Evolutionary conservation across 805 yeast genomes (phyloP).

Genomic region (Candida vartiovaarae): DNA sequence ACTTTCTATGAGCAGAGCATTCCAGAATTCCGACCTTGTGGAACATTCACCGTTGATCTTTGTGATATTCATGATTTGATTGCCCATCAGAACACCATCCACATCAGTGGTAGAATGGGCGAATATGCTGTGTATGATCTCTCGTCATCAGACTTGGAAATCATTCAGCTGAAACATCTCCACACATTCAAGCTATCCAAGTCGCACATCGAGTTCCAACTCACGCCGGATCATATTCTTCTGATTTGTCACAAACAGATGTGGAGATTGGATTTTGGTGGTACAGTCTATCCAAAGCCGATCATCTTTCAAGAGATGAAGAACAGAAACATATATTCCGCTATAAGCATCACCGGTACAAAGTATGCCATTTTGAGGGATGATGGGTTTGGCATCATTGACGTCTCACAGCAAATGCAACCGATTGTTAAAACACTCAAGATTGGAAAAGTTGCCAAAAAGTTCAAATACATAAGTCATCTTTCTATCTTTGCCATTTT

Average conservation of each 20-base stretch:
- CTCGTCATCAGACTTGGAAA: background rate
- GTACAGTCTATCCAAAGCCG: conserved; percentile 10
- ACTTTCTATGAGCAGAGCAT: conserved; percentile 3
- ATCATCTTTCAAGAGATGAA: conserved; percentile 16
- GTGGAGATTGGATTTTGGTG: conserved; percentile 12
- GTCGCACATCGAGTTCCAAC: conserved; percentile 14
- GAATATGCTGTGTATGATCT: conserved; percentile 6
- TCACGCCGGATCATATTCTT: conserved; percentile 8
- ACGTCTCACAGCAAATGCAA: conserved; percentile 9
- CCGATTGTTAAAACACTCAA: conserved; percentile 21
- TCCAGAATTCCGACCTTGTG: background rate
- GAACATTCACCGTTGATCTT: background rate
- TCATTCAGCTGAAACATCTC: background rate
- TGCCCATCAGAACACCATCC: conserved; percentile 8
- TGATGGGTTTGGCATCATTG: conserved; percentile 26
- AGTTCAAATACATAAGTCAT: conserved; percentile 21
- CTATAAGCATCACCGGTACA: conserved; percentile 3
- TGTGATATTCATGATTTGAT: conserved; percentile 19
- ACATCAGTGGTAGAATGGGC: conserved; percentile 20
- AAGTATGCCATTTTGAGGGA: conserved; percentile 25
- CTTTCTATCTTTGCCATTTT: conserved; percentile 18
- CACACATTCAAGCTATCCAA: conserved; percentile 6
- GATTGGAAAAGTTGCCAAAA: conserved; percentile 23
- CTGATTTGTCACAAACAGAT: conserved; percentile 12
- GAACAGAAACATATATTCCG: conserved; percentile 11